Conservation (phyloP, 1,284 basidiomycete species). For the Pisolithus thermaeus region DNA sequence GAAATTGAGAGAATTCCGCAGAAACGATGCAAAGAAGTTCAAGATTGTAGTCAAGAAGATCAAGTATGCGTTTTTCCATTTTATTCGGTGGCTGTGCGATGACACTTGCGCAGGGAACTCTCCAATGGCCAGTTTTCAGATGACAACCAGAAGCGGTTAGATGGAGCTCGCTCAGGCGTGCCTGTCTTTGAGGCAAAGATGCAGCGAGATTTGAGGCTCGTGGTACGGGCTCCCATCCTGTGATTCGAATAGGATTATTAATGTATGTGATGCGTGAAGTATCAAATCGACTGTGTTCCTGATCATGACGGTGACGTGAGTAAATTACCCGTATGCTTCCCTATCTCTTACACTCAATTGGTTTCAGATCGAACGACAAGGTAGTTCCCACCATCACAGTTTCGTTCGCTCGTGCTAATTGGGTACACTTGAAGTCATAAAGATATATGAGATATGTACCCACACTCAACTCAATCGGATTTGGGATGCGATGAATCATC, state of each 20-base stretch:
- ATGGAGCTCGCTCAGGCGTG: conserved; percentile 37
- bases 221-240: conserved; percentile 39
- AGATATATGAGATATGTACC: conserved; percentile 58
- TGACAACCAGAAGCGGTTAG: conserved; percentile 63
- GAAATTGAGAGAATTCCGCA: conserved; percentile 37
- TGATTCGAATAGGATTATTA: not conserved
- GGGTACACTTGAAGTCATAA: conserved; percentile 35
- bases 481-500: conserved; percentile 52
- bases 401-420: not conserved
- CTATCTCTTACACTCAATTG: not conserved
- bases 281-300: conserved; percentile 56
- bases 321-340: not conserved
- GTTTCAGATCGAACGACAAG: conserved; percentile 49
- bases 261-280: conserved; percentile 32
- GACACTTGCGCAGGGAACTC: conserved; percentile 40
- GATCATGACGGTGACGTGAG: conserved; percentile 47
- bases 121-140: conserved; percentile 63
- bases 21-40: conserved; percentile 37
- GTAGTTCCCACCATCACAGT: conserved; percentile 24
- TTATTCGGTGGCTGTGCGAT: conserved; percentile 1
- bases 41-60: conserved; percentile 54
- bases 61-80: conserved; percentile 31
- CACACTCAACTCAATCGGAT: conserved; percentile 53
- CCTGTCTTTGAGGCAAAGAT: conserved; percentile 68
- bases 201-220: conserved; percentile 52